Conservation (phyloP, 2,329 filamentous ascomycete species). For the Paracorniculantispora psalliotae region DNA sequence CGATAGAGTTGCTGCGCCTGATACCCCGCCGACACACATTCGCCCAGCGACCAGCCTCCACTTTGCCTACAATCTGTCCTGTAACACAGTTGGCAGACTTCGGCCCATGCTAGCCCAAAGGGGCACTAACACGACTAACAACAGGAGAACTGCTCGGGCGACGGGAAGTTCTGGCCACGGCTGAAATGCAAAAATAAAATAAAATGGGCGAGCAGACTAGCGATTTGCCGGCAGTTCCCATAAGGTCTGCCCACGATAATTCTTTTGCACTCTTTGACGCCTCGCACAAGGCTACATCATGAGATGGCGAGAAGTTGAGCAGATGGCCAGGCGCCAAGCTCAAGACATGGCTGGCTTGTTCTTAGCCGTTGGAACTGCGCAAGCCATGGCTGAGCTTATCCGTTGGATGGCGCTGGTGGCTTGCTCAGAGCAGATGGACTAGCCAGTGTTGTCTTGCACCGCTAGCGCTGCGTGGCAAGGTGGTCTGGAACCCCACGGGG, state of each 20-base stretch:
- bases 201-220: background rate
- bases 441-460: background rate
- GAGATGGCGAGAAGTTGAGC: background rate
- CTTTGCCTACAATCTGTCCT: background rate
- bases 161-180: background rate
- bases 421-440: conserved; percentile 5
- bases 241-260: no score
- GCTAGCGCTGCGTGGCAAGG: conserved; percentile 4
- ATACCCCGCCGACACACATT: background rate
- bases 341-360: conserved; percentile 7
- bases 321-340: background rate
- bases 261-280: no score
- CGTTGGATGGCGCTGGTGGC: conserved; percentile 13
- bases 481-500: conserved; percentile 10
- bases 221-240: background rate
- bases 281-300: background rate
- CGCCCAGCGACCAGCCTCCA: background rate
- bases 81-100: background rate
- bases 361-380: conserved; percentile 9
- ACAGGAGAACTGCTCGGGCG: background rate
- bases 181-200: conserved; percentile 9
- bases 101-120: conserved; percentile 12
- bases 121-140: conserved; percentile 10
- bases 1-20: conserved; percentile 10
- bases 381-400: conserved; percentile 16